Evolutionary conservation across 495 filamentous ascomycete species (phyloP).

Genomic region (Penicillium fimorum): DNA sequence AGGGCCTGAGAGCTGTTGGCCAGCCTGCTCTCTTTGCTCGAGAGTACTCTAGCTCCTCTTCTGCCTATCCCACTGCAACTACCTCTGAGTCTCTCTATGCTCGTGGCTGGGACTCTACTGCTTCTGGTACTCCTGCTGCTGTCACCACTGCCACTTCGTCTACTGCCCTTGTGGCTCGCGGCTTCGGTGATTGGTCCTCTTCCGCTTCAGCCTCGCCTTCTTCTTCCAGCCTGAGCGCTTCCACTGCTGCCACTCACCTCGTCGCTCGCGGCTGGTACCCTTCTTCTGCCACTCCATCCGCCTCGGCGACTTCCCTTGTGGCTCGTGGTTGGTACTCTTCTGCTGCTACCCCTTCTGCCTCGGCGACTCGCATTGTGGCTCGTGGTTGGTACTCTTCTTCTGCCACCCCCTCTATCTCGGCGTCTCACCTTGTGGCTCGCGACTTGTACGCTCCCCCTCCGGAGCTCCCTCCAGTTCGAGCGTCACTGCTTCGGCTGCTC

Average conservation of each 20-base stretch:
- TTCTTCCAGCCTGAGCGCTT: slow-evolving; percentile 1
- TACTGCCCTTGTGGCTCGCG: slow-evolving; percentile 18
- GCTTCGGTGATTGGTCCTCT: slow-evolving; percentile 6
- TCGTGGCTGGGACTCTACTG: slow-evolving; percentile 12
- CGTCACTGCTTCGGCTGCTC: slow-evolving; percentile 8
- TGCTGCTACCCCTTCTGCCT: background rate
- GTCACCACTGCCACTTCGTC: background rate
- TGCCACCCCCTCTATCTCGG: background rate
- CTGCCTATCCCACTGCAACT: slow-evolving; percentile 1
- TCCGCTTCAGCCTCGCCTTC: slow-evolving; percentile 2
- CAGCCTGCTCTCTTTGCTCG: slow-evolving; percentile 22
- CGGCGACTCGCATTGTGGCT: background rate
- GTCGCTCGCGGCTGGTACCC: slow-evolving; percentile 9
- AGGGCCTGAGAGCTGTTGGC: slow-evolving; percentile 23
- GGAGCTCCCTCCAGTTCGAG: slow-evolving; percentile 5
- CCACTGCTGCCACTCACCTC: slow-evolving; percentile 7
- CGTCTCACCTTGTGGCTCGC: slow-evolving; percentile 7
- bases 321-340: slow-evolving; percentile 9
- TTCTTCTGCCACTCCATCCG: slow-evolving; percentile 4
- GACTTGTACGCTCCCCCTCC: slow-evolving; percentile 3
- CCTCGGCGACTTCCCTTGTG: slow-evolving; percentile 7
- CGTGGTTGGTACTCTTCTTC: slow-evolving; percentile 8
- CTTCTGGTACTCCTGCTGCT: slow-evolving; percentile 3
- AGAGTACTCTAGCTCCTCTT: slow-evolving; percentile 12
- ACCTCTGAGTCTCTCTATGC: slow-evolving; percentile 11